A percentile compares a stretch with the other conserved stretches of the same genome.
phyloP scores from a whole-genome alignment of 2,329 filamentous ascomycete genomes.

The Helicocarpus griseus region DNA sequence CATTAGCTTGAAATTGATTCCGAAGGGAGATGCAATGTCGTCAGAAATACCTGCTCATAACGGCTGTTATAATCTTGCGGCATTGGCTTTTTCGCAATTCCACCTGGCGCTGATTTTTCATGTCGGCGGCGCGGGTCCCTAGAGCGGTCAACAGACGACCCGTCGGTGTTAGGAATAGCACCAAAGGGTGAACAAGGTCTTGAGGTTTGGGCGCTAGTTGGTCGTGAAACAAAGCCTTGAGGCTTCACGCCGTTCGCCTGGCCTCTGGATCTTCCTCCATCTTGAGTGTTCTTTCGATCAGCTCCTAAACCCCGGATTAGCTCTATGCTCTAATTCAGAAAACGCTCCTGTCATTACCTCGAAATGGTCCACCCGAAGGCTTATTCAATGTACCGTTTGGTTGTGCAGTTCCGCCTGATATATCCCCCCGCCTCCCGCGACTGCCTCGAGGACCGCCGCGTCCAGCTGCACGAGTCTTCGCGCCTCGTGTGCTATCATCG shows the following conservation, averaged over 20 bases:
- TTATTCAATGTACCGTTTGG: neutral
- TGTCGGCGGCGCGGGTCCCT: constrained; percentile 12
- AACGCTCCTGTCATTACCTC: neutral
- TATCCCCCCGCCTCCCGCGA: constrained; percentile 2
- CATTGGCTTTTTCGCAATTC: neutral
- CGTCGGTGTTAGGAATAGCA: neutral
- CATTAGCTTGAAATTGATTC: constrained; percentile 2
- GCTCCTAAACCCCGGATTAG: neutral
- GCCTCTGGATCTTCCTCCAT: neutral
- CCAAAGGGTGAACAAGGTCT: neutral
- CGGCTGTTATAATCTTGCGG: constrained; percentile 11
- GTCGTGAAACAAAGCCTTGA: neutral
- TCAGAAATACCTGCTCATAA: constrained; percentile 14
- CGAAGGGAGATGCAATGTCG: neutral
- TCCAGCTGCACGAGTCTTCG: neutral
- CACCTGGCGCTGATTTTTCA: neutral
- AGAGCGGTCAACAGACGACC: constrained; percentile 8
- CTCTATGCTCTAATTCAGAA: neutral
- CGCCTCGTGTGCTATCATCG: neutral
- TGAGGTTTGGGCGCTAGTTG: neutral
- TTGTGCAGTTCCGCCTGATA: neutral
- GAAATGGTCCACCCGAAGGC: neutral
- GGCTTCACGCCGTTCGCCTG: neutral
- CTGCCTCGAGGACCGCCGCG: neutral
- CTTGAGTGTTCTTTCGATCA: neutral